Evolutionary conservation across 2,329 filamentous ascomycete genomes (phyloP).

Genomic region (Trichoderma gracile): DNA sequence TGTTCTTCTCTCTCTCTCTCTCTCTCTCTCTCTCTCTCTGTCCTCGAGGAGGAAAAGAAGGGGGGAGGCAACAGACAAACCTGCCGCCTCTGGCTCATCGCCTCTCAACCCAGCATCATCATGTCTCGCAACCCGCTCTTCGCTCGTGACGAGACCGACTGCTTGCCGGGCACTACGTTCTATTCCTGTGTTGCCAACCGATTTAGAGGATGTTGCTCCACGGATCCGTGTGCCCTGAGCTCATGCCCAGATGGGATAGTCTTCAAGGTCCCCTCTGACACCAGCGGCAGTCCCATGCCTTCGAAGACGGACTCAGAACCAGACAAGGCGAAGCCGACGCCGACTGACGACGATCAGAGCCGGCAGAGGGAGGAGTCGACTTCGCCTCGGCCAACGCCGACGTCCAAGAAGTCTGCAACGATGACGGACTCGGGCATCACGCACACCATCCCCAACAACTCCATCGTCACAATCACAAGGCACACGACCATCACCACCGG

Average conservation of each 20-base stretch:
- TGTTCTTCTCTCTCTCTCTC: background rate
- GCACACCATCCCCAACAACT: slow-evolving; percentile 40
- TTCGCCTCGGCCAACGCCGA: background rate
- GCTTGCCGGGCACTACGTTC: slow-evolving; percentile 37
- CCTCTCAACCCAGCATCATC: background rate
- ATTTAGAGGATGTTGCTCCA: slow-evolving; percentile 49
- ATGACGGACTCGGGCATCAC: slow-evolving; percentile 43
- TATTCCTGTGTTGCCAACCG: slow-evolving; percentile 42
- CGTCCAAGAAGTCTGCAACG: slow-evolving; percentile 26
- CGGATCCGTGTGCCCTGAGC: slow-evolving; percentile 44
- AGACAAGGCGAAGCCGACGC: background rate
- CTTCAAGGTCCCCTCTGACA: slow-evolving; percentile 2
- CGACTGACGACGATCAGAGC: background rate
- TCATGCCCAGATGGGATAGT: slow-evolving; percentile 34
- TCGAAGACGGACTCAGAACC: background rate
- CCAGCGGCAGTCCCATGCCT: background rate
- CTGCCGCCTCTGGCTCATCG: background rate
- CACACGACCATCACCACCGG: slow-evolving; percentile 39
- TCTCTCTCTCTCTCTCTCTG: too few species aligned
- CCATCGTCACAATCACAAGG: slow-evolving; percentile 39
- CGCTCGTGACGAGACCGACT: slow-evolving; percentile 29
- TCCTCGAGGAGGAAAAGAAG: too few species aligned
- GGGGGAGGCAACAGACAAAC: background rate
- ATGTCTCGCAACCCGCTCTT: background rate
- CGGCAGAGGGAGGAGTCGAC: background rate